Evolutionary conservation across 768 basidiomycete species (phyloP).

Genomic region (Lentinula sp.): DNA sequence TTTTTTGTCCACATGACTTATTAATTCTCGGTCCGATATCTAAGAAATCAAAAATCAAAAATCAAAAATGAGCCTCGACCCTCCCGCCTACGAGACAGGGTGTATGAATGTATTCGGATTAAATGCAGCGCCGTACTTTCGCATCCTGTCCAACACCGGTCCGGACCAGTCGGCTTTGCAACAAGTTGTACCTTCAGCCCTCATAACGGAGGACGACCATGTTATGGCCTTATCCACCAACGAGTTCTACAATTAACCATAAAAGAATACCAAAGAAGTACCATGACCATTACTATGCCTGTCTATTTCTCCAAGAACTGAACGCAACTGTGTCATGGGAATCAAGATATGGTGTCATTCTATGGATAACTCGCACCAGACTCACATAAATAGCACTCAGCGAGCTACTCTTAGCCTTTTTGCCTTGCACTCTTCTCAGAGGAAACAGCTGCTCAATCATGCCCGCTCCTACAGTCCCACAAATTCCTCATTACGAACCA

Average conservation of each 20-base stretch:
- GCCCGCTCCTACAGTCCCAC: conserved; percentile 19
- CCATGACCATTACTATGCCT: too few species aligned
- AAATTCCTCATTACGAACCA: conserved; percentile 24
- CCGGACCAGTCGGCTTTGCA: not conserved
- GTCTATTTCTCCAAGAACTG: too few species aligned
- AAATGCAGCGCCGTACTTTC: not conserved
- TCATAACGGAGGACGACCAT: too few species aligned
- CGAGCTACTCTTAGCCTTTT: not conserved
- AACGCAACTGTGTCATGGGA: not conserved
- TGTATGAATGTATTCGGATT: not conserved
- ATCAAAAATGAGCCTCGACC: too few species aligned
- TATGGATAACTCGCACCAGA: not conserved
- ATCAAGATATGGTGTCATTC: not conserved
- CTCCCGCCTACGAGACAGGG: too few species aligned
- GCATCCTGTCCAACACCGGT: not conserved
- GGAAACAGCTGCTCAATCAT: conserved; percentile 9
- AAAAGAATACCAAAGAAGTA: too few species aligned
- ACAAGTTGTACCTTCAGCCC: too few species aligned
- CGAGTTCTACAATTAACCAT: too few species aligned
- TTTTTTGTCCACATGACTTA: too few species aligned
- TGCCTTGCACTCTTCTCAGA: not conserved
- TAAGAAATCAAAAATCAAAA: too few species aligned
- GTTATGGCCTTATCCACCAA: too few species aligned
- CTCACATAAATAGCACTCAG: not conserved
- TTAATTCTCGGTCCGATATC: too few species aligned